Conservation (phyloP, 257 asterid species). For the Nemophila menziesii region DNA sequence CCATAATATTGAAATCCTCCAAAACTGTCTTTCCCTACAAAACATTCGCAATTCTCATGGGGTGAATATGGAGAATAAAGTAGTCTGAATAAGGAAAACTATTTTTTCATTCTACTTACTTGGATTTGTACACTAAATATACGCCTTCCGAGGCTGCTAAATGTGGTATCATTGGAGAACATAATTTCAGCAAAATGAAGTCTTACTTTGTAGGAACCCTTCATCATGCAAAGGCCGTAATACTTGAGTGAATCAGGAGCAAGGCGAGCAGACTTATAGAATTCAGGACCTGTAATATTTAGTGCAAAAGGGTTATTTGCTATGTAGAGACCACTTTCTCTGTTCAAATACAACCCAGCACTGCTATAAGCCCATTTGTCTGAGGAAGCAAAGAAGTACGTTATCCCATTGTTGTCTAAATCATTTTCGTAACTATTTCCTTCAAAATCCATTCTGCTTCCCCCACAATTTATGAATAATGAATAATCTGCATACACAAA, state of each 20-base stretch:
- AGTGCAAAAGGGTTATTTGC: constrained; percentile 21
- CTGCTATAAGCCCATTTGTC: constrained; percentile 78
- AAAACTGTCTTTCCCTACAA: constrained; percentile 65
- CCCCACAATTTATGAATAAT: constrained; percentile 79
- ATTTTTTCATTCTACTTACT: constrained; percentile 35
- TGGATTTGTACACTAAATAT: constrained; percentile 80
- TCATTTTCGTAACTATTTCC: constrained; percentile 56
- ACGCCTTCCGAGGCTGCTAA: constrained; percentile 64
- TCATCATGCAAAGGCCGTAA: constrained; percentile 63
- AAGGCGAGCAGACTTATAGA: constrained; percentile 66
- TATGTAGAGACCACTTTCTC: neutral
- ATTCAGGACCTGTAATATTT: constrained; percentile 17
- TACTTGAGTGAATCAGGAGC: constrained; percentile 65
- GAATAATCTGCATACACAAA: constrained; percentile 37
- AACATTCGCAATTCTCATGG: constrained; percentile 3
- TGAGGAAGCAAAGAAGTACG: constrained; percentile 31
- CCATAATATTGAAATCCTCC: constrained; percentile 45
- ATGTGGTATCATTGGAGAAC: constrained; percentile 39
- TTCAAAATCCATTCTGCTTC: constrained; percentile 25
- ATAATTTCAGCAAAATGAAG: constrained; percentile 86
- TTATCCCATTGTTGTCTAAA: constrained; percentile 29
- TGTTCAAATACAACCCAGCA: constrained; percentile 41
- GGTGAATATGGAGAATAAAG: neutral
- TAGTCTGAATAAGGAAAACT: neutral
- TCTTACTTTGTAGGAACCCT: constrained; percentile 79